Evolutionary conservation across 2,329 filamentous ascomycete species (phyloP), one percentile per base, ranked within the genome.

Genomic region (Onygenales sp.): DNA sequence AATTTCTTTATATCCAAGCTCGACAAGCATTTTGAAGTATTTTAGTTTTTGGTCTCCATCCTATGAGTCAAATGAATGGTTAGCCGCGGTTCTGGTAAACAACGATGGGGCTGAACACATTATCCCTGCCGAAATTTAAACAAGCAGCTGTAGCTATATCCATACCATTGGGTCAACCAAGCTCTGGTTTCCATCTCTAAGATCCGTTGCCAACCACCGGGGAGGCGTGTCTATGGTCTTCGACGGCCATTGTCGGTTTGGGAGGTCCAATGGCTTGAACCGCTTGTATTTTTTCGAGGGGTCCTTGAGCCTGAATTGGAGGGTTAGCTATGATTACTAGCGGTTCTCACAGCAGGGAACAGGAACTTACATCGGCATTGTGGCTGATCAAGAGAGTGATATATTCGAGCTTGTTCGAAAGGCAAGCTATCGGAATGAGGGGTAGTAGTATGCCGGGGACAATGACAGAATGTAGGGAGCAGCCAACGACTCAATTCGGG

Each of bases 1-100:
- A 60, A 97, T 96, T 74, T 97, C 92, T 74, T 96, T 97, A 79
- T 94, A 97, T 62, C 93, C 92, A 49, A 96, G 79, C 57, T 92
- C 84, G 64, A 86, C 83, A 52, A 97, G 82, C 89, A 95, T 94
- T 73, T 91, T 85, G 78, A 97, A 97, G 78, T 91, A 97, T 57
- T 79, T 78, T 83, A 87, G 93, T 75, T 97, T 97, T 77, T 96
- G 90, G 48, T 95, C 88, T 61, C 89, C 89, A 66, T 89, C 93
- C 88, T 93, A 63, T 51, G 54, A 49, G 31, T 21, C 7, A 14
- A 6, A 32, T 11, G 34, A 33, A 34, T 21, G n/a, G 32, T 52
- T 39, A 52, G 51, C 33, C 36, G 36, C 36, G 3, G 36, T 6
- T 39, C 6, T 10, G 13, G 13, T 10, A 3, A 39, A 39, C 36